Evolutionary conservation across 2,329 filamentous ascomycete genomes (phyloP), one percentile per base, ranked within the genome.

Genomic region (Xylaria hypoxylon): DNA sequence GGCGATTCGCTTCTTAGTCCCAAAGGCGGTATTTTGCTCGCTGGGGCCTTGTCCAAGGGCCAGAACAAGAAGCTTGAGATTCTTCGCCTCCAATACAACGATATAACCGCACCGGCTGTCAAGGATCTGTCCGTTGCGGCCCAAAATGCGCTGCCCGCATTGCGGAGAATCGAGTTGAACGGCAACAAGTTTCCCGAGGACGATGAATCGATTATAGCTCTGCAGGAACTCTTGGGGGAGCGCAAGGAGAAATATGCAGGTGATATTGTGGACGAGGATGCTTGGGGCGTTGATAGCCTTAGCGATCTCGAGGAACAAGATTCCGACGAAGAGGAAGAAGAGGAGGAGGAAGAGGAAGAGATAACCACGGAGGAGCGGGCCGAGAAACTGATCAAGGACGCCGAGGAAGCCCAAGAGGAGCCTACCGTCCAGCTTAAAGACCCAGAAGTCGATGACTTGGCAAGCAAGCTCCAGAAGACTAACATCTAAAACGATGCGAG

Each of bases 161-260:
- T 99, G 71, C 91, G 90, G 81, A 90, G 94, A 74, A 88, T 99
- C 56, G 96, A 98, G 81, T 83, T 99, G 71, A 98, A 99, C 78
- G 96, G 96, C 57, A 99, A 99, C 83, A 96, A 93, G 77, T 97
- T 99, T 74, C 84, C 87, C 8, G 94, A 97, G 79, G 93, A 97
- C 2, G 93, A 98, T 73, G 84, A 87, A 52, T 87, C 87, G 31
- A 85, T 97, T 47, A 80, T 88, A 67, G 84, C 83, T 24, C 83
- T 98, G 51, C 87, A 89, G 71, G 87, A 89, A 58, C 82, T 96
- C 31, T 84, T 97, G 28, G 90, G 93, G 65, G 86, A 88, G 75
- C 89, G 94, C 70, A 94, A 94, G 81, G 92, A 95, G 77, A 89
- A 91, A 71, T 75, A 88, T 3, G 90, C 85, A 31, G 90, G 90